Conservation (phyloP, 495 filamentous ascomycete genomes). For the Lineolata rhizophorae region DNA sequence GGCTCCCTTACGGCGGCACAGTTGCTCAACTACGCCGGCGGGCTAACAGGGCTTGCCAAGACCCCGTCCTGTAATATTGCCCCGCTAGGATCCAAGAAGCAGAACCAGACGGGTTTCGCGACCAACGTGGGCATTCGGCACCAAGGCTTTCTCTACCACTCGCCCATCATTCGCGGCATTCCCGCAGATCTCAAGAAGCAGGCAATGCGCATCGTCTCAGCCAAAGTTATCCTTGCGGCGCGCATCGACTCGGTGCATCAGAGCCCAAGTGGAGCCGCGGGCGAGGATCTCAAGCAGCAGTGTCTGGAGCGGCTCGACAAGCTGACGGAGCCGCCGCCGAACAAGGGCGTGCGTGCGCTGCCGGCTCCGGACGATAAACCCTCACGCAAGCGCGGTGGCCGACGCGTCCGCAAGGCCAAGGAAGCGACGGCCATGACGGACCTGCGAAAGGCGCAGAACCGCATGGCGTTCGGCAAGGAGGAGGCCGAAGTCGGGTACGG, state of each 20-base stretch:
- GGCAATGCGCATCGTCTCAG: conserved; percentile 86
- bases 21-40: conserved; percentile 81
- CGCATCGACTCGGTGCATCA: conserved; percentile 76
- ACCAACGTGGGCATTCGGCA: conserved; percentile 84
- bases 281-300: conserved; percentile 61
- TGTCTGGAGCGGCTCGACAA: conserved; percentile 84
- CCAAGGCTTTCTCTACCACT: conserved; percentile 86
- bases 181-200: conserved; percentile 76
- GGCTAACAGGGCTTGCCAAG: conserved; percentile 69
- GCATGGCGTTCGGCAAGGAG: conserved; percentile 89
- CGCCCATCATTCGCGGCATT: conserved; percentile 63
- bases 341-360: conserved; percentile 68
- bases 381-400: conserved; percentile 75
- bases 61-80: conserved; percentile 83
- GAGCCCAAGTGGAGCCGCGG: conserved; percentile 58
- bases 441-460: conserved; percentile 85
- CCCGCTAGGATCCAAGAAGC: conserved; percentile 72
- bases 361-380: conserved; percentile 94
- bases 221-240: conserved; percentile 79
- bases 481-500: conserved; percentile 90
- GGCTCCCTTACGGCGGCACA: conserved; percentile 92
- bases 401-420: conserved; percentile 84
- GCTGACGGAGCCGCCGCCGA: conserved; percentile 78
- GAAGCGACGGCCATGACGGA: conserved; percentile 96
- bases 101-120: conserved; percentile 64